Evolutionary conservation across 768 basidiomycete species (phyloP), one percentile per base, ranked within the genome.

Genomic region (Lactarius hatsudake): DNA sequence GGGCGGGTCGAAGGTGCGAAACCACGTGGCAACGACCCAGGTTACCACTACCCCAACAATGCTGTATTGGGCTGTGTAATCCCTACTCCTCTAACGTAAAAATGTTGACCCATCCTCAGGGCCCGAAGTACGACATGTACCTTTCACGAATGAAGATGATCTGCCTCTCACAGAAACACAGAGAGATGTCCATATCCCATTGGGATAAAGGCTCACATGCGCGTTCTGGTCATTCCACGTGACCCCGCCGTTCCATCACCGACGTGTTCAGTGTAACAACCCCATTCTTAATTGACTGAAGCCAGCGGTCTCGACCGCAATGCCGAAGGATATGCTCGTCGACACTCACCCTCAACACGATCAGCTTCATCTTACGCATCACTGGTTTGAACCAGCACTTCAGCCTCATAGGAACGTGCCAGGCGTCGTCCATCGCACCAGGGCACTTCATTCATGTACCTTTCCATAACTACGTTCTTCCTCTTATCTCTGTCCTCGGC

Each of bases 101-200:
- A 12, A n/a, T 7, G 12, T 38, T 12, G 36, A 38, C 36, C 36
- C 12, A 12, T 36, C 36, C 2, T 12, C 12, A 36, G 34, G 34
- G 10, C 9, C 34, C 32, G 26, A 34, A 34, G 32, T 3, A 34
- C 9, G 32, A 10, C 34, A 9, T 34, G 34, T 36, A 38, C 36
- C 15, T n/a, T 38, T 34, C n/a, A 28, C 61, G 32, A 20, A 17
- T 2, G 87, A 84, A 73, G 73, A 83, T 36, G 75, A 79, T 1
- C 73, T 84, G 57, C 78, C 82, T 7, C 76, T 80, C 2, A 82
- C 81, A 7, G 56, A 75, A 74, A 45, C 2, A 82, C 81, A 7
- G 56, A 75, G 74, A 45, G 76, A 84, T 36, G 87, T 62, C 36
- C 36, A 36, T 12, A n/a, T n/a, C n/a, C n/a, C 34, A 12, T 36